Percentiles rank a stretch among this genome's conserved stretches.
Evolutionary conservation across 1,139 yeast species (phyloP).

Genomic region (Geotrichum reessii): DNA sequence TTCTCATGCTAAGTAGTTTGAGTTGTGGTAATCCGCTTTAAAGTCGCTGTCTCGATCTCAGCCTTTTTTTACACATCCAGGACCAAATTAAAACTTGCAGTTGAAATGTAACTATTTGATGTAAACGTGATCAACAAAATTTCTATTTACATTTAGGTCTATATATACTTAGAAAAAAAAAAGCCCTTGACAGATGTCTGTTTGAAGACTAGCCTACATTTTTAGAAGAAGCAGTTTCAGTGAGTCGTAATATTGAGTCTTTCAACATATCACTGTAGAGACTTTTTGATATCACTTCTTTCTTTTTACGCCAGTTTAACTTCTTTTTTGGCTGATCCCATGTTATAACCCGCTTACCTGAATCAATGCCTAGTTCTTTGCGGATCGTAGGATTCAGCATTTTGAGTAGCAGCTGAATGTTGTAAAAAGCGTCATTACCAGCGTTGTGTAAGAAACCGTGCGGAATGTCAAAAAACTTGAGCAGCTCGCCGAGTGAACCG

Average conservation of each 20-base stretch:
- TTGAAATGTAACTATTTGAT: too few relatives aligned
- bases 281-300: not conserved
- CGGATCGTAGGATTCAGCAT: constrained; percentile 53
- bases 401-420: constrained; percentile 49
- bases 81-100: too few relatives aligned
- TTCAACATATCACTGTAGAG: not conserved
- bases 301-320: not conserved
- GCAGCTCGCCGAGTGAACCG: constrained; percentile 48
- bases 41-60: too few relatives aligned
- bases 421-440: constrained; percentile 76
- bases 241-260: not conserved
- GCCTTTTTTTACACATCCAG: too few relatives aligned
- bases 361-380: constrained; percentile 31
- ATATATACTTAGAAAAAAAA: too few relatives aligned
- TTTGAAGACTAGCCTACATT: too few relatives aligned
- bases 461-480: constrained; percentile 51
- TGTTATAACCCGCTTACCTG: not conserved
- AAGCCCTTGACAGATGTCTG: too few relatives aligned
- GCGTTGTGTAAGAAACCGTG: constrained; percentile 68
- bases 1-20: too few relatives aligned
- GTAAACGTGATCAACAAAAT: too few relatives aligned
- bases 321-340: not conserved
- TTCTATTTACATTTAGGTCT: too few relatives aligned
- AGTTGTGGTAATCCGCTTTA: too few relatives aligned
- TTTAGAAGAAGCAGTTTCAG: not conserved